Conservation (phyloP, 345 rosid species). For the Mallotus nudiflorus region DNA sequence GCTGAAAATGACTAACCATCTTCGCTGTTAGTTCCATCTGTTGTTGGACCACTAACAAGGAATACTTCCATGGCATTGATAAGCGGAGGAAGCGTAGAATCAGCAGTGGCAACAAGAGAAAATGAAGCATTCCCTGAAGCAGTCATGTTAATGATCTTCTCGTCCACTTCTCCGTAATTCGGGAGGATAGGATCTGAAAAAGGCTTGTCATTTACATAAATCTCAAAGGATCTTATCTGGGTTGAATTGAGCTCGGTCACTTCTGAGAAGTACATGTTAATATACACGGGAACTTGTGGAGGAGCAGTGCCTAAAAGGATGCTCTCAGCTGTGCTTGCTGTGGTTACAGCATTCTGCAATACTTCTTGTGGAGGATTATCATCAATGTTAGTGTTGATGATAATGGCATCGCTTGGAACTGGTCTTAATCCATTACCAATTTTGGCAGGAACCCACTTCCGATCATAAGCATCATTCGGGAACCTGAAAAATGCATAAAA, state of each 20-base stretch:
- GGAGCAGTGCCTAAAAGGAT: constrained; percentile 14
- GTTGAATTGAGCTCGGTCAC: constrained; percentile 32
- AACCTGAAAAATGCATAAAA: constrained; percentile 10
- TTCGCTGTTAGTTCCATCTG: constrained; percentile 32
- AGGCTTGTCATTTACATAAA: constrained; percentile 19
- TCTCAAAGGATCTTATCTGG: constrained; percentile 37
- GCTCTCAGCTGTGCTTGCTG: constrained; percentile 14
- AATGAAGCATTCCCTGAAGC: constrained; percentile 36
- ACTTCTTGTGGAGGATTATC: constrained; percentile 41
- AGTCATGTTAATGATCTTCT: constrained; percentile 19
- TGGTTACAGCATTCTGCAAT: constrained; percentile 37
- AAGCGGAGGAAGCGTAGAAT: constrained; percentile 50
- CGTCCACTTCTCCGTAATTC: constrained; percentile 25
- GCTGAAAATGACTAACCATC: constrained; percentile 29
- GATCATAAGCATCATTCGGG: constrained; percentile 32
- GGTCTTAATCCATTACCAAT: constrained; percentile 3
- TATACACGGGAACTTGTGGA: constrained; percentile 28
- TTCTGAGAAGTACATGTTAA: constrained; percentile 51
- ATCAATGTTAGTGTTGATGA: constrained; percentile 4
- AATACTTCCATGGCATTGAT: constrained; percentile 50
- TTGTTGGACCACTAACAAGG: constrained; percentile 21
- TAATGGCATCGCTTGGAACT: constrained; percentile 18
- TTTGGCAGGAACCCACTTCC: constrained; percentile 43
- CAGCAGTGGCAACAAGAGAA: constrained; percentile 32
- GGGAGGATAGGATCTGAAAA: constrained; percentile 27